A percentile compares a stretch with the other conserved stretches of the same genome.
Conservation (phyloP, 1,284 basidiomycete species). For the Prillingera fragicola region DNA sequence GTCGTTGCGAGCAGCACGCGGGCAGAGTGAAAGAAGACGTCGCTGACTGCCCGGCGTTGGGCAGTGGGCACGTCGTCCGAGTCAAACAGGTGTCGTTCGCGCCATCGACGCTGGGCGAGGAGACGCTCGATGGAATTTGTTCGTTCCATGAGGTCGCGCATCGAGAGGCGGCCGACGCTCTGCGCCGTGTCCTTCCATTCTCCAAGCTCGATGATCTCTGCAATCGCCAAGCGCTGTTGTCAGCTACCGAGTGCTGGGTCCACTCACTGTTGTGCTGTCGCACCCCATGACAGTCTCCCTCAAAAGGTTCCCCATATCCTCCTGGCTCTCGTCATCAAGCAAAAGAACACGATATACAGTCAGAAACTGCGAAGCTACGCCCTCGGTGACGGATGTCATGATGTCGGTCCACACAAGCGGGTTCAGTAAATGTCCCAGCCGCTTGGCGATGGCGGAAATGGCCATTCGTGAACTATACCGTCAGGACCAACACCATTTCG, state of each 20-base stretch:
- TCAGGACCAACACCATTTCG: neutral
- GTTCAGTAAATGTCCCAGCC: slow-evolving; percentile 54
- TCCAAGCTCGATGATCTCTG: slow-evolving; percentile 63
- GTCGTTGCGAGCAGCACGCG: slow-evolving; percentile 21
- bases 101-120: slow-evolving; percentile 22
- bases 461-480: too few relatives aligned
- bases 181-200: slow-evolving; percentile 57
- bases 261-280: slow-evolving; percentile 53
- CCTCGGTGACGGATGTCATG: slow-evolving; percentile 63
- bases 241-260: neutral
- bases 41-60: slow-evolving; percentile 12
- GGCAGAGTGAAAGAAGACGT: slow-evolving; percentile 23
- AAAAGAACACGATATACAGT: slow-evolving; percentile 54
- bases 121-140: slow-evolving; percentile 55
- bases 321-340: slow-evolving; percentile 49
- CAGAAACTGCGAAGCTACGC: slow-evolving; percentile 57
- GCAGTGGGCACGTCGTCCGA: slow-evolving; percentile 2
- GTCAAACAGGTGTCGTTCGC: slow-evolving; percentile 13
- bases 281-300: slow-evolving; percentile 81
- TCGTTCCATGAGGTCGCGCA: slow-evolving; percentile 56
- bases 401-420: slow-evolving; percentile 81
- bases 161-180: slow-evolving; percentile 36
- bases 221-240: slow-evolving; percentile 65
- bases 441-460: slow-evolving; percentile 7
- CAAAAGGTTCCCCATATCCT: slow-evolving; percentile 41